Conservation (phyloP, 352 stramenopile species). For the Pythium brachiatum region DNA sequence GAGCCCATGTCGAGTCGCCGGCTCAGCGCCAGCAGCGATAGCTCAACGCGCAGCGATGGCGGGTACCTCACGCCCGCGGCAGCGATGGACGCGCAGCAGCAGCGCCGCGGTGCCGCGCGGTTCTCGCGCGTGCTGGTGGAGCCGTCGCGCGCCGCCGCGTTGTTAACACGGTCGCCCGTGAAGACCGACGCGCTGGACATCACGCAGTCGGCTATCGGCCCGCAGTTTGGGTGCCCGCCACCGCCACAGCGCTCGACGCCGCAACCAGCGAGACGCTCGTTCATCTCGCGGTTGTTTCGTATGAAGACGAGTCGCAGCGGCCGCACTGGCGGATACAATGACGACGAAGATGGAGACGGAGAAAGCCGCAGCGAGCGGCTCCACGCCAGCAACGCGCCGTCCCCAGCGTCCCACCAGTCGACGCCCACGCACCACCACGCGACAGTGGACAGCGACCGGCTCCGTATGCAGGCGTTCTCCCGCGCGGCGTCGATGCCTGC, state of each 20-base stretch:
- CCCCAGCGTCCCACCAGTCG: slow-evolving; percentile 16
- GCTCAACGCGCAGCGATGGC: neutral
- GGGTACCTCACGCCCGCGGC: neutral
- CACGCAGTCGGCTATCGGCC: slow-evolving; percentile 1
- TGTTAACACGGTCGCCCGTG: slow-evolving; percentile 8
- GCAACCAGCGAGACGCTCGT: slow-evolving; percentile 11
- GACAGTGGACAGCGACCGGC: too few species aligned
- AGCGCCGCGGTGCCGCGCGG: slow-evolving; percentile 3
- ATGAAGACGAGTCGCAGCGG: slow-evolving; percentile 1
- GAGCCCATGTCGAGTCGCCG: slow-evolving; percentile 3
- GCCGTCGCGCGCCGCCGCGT: slow-evolving; percentile 6
- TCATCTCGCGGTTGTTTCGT: slow-evolving; percentile 31
- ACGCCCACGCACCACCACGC: slow-evolving; percentile 9
- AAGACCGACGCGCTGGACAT: slow-evolving; percentile 5
- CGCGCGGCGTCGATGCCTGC: slow-evolving; percentile 3
- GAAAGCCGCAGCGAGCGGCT: slow-evolving; percentile 1
- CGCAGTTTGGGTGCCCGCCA: neutral
- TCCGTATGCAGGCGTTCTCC: neutral
- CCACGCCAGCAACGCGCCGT: slow-evolving; percentile 1
- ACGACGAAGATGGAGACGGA: neutral
- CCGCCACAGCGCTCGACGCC: slow-evolving; percentile 6
- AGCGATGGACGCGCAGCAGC: neutral
- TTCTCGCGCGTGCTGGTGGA: slow-evolving; percentile 9
- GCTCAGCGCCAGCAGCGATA: neutral
- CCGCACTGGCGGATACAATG: neutral